A percentile compares a stretch with the other conserved stretches of the same genome.
Conservation (phyloP, 2,329 filamentous ascomycete species). For the Mycocentrospora acerina region DNA sequence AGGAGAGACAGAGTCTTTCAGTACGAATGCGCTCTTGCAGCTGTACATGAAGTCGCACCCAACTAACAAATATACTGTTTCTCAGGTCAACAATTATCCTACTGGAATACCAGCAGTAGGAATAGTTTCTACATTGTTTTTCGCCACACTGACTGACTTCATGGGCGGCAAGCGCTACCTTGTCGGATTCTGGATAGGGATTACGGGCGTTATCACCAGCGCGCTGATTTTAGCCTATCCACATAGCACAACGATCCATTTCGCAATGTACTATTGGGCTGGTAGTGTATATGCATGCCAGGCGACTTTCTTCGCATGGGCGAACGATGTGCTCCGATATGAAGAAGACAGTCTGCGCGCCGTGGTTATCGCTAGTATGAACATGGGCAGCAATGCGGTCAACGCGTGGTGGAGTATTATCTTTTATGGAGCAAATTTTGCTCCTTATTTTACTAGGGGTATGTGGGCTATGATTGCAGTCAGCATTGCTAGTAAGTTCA, state of each 20-base stretch:
- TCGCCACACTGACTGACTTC: constrained; percentile 68
- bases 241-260: constrained; percentile 56
- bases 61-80: constrained; percentile 48
- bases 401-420: constrained; percentile 75
- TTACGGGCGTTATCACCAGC: constrained; percentile 64
- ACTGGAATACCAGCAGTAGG: constrained; percentile 56
- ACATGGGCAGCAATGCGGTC: constrained; percentile 65
- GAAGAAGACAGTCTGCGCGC: constrained; percentile 65
- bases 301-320: constrained; percentile 75
- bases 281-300: constrained; percentile 72
- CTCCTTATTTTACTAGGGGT: constrained; percentile 67
- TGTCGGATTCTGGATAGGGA: constrained; percentile 60
- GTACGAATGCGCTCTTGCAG: constrained; percentile 60
- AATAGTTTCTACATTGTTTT: constrained; percentile 63
- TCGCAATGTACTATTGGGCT: constrained; percentile 70
- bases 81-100: constrained; percentile 57
- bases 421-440: constrained; percentile 68
- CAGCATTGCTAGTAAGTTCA: constrained; percentile 52
- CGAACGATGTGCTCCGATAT: constrained; percentile 67
- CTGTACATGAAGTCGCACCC: constrained; percentile 54
- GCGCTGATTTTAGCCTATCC: constrained; percentile 61
- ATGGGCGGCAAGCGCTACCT: constrained; percentile 64
- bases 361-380: constrained; percentile 72
- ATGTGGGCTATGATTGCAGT: constrained; percentile 74
- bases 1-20: constrained; percentile 71